Percentiles rank a stretch among this genome's conserved stretches.
Conservation (phyloP, 768 basidiomycete genomes). For the Serendipita vermifera region DNA sequence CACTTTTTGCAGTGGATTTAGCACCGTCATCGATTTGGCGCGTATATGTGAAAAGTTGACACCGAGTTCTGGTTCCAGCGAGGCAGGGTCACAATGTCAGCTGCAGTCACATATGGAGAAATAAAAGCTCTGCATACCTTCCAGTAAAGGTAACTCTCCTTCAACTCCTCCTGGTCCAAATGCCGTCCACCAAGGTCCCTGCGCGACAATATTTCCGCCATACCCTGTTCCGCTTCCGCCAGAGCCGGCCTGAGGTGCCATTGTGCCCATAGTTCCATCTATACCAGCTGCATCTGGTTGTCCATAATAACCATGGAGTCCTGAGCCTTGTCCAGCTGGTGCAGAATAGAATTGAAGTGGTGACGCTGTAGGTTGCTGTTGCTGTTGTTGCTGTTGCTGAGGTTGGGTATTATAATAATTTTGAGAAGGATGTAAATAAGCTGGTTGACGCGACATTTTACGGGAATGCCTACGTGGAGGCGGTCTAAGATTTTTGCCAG, state of each 20-base stretch:
- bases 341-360: conserved; percentile 65
- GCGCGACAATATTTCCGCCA: conserved; percentile 59
- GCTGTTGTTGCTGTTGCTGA: too few relatives aligned
- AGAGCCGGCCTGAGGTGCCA: conserved; percentile 38
- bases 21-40: conserved; percentile 84
- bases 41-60: conserved; percentile 96
- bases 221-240: conserved; percentile 36
- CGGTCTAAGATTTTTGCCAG: too few relatives aligned
- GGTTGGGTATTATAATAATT: conserved; percentile 38
- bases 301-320: neutral
- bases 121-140: conserved; percentile 45
- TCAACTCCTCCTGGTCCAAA: conserved; percentile 93
- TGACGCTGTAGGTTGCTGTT: conserved; percentile 31
- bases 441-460: conserved; percentile 6
- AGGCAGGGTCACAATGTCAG: neutral
- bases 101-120: neutral
- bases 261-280: conserved; percentile 51
- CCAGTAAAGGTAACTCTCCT: conserved; percentile 87
- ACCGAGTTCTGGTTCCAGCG: conserved; percentile 58
- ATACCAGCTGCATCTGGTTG: conserved; percentile 27
- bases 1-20: conserved; percentile 76
- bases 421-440: conserved; percentile 34
- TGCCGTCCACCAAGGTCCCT: conserved; percentile 85
- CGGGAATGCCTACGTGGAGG: too few relatives aligned
- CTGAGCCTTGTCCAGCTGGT: conserved; percentile 27